These are phyloP conservation scores for Bodo saltans DNA, from an alignment of 78 protist species.

Conservation along the genomic window DNA sequence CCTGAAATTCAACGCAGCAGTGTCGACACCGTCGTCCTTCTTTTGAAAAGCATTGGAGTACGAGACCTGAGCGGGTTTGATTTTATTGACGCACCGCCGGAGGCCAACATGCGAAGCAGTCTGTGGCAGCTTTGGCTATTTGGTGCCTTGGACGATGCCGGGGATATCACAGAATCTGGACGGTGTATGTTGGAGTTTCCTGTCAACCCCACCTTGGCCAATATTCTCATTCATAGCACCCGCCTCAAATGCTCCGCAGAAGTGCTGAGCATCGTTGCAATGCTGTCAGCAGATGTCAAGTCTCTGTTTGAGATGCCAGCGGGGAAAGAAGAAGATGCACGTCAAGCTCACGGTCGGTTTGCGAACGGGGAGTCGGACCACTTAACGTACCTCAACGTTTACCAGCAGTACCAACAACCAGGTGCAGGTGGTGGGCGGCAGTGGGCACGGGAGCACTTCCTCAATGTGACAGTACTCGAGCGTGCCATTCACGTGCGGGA, in stretches of 20 bases:
- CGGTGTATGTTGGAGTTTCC: constrained; percentile 85
- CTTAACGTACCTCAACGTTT: constrained; percentile 87
- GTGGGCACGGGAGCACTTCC: constrained; percentile 63
- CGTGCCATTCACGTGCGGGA: constrained; percentile 80
- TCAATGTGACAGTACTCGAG: constrained; percentile 81
- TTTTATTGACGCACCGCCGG: constrained; percentile 99
- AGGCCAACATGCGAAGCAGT: constrained; percentile 75
- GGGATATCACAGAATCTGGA: constrained; percentile 79
- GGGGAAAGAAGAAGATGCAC: constrained; percentile 82
- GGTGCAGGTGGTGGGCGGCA: neutral
- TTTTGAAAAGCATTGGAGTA: constrained; percentile 93
- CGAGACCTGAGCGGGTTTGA: constrained; percentile 82
- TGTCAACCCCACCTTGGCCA: constrained; percentile 91
- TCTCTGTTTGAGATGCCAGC: constrained; percentile 82
- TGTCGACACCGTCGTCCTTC: constrained; percentile 84
- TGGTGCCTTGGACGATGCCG: constrained; percentile 91
- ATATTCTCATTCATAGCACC: constrained; percentile 68
- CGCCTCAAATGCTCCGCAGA: constrained; percentile 56
- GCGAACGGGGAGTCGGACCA: constrained; percentile 93
- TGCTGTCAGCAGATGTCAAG: constrained; percentile 76
- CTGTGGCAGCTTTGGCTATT: constrained; percentile 94
- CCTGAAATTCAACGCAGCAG: constrained; percentile 98
- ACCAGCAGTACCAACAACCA: constrained; percentile 76
- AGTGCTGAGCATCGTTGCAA: constrained; percentile 76
- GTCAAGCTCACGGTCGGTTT: constrained; percentile 76